These are phyloP conservation scores for Amorphotheca resinae DNA, from an alignment of 495 filamentous ascomycete species.

Conservation along the genomic window DNA sequence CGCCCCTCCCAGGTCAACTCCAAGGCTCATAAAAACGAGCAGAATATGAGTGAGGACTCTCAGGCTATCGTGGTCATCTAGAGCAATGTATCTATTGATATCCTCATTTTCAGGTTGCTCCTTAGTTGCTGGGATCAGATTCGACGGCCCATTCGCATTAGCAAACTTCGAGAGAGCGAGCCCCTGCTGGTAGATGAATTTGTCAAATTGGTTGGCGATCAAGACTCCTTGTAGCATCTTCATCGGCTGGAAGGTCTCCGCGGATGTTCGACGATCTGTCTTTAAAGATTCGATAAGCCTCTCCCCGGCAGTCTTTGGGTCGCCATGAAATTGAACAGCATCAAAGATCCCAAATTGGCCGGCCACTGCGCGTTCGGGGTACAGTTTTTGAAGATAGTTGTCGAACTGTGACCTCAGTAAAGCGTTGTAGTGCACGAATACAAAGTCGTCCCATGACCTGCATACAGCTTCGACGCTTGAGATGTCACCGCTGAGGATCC, in stretches of 20 bases:
- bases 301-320: slow-evolving; percentile 34
- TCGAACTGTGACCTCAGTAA: slow-evolving; percentile 61
- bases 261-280: slow-evolving; percentile 28
- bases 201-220: slow-evolving; percentile 42
- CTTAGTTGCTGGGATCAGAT: slow-evolving; percentile 30
- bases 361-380: slow-evolving; percentile 28
- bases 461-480: slow-evolving; percentile 64
- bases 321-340: slow-evolving; percentile 39
- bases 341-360: slow-evolving; percentile 38
- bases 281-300: slow-evolving; percentile 40
- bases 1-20: slow-evolving; percentile 24
- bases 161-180: slow-evolving; percentile 39
- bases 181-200: slow-evolving; percentile 48
- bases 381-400: slow-evolving; percentile 38
- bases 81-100: slow-evolving; percentile 29
- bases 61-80: slow-evolving; percentile 43
- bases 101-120: slow-evolving; percentile 14
- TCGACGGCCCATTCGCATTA: slow-evolving; percentile 35
- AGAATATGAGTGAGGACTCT: slow-evolving; percentile 51
- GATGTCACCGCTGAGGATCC: slow-evolving; percentile 71
- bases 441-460: slow-evolving; percentile 72
- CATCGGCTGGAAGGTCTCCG: slow-evolving; percentile 40
- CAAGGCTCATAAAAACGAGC: slow-evolving; percentile 32
- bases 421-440: slow-evolving; percentile 84
- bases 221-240: slow-evolving; percentile 57